phyloP scores from a whole-genome alignment of 2,329 filamentous ascomycete genomes.

The Corynespora cassiicola region DNA sequence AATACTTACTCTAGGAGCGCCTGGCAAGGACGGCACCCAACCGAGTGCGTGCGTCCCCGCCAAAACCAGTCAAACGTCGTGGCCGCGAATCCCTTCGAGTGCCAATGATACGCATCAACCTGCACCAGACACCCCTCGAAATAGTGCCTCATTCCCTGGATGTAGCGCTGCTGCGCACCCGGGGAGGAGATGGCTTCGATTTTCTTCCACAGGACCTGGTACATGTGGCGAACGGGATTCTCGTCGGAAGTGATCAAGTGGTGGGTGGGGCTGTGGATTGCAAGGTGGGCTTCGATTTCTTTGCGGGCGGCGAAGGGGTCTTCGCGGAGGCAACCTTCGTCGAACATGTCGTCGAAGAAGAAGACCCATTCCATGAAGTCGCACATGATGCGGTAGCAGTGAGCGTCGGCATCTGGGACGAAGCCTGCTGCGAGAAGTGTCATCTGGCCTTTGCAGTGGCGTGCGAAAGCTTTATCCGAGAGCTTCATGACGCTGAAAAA shows the following conservation, averaged over 20 bases:
- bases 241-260: background rate
- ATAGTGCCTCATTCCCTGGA: conserved; percentile 2
- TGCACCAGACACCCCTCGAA: conserved; percentile 2
- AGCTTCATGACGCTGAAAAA: conserved; percentile 1
- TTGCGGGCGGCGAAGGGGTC: conserved; percentile 1
- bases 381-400: conserved; percentile 5
- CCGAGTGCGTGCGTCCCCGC: conserved; percentile 2
- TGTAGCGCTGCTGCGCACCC: background rate
- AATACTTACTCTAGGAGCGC: conserved; percentile 1
- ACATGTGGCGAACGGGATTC: conserved; percentile 1
- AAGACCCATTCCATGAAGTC: conserved; percentile 6
- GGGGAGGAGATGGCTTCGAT: conserved; percentile 1
- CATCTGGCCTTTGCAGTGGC: conserved; percentile 3
- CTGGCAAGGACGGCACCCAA: conserved; percentile 2
- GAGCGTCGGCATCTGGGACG: conserved; percentile 3
- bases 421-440: conserved; percentile 2
- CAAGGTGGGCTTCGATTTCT: conserved; percentile 1
- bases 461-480: background rate
- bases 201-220: conserved; percentile 1
- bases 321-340: conserved; percentile 3
- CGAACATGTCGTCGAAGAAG: conserved; percentile 4
- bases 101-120: conserved; percentile 1
- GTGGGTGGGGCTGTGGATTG: background rate
- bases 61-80: conserved; percentile 3
- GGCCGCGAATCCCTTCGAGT: background rate